phyloP scores from a whole-genome alignment of 1,284 basidiomycete species.

The Cryptococcus sp. region DNA sequence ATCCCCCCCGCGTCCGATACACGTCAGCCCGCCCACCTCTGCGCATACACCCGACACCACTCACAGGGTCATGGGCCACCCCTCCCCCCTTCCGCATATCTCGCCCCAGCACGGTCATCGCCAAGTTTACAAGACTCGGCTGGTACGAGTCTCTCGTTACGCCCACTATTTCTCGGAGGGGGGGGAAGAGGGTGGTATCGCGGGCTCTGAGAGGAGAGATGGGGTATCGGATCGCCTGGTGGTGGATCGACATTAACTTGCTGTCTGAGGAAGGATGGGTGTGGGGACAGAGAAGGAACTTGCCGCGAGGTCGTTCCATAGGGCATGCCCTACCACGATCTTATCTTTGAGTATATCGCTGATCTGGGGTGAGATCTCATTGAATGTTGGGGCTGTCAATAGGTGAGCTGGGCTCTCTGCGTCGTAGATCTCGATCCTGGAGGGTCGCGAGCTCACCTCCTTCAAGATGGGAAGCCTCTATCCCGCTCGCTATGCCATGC shows the following conservation, averaged over 20 bases:
- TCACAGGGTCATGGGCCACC: constrained; percentile 43
- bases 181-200: constrained; percentile 55
- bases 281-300: constrained; percentile 13
- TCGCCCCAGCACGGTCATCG: constrained; percentile 50
- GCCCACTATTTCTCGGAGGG: constrained; percentile 42
- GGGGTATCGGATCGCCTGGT: constrained; percentile 51
- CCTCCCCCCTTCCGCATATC: constrained; percentile 51
- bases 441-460: constrained; percentile 37
- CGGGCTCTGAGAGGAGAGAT: constrained; percentile 51
- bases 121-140: constrained; percentile 51
- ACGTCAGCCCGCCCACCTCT: too few relatives aligned
- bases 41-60: constrained; percentile 8
- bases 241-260: background rate
- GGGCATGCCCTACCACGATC: constrained; percentile 85
- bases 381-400: constrained; percentile 67
- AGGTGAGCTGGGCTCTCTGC: too few relatives aligned
- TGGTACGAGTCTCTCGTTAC: constrained; percentile 39
- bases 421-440: too few relatives aligned
- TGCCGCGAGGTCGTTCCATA: constrained; percentile 84
- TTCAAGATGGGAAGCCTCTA: constrained; percentile 51
- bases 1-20: too few relatives aligned
- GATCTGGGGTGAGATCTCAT: constrained; percentile 70
- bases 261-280: background rate
- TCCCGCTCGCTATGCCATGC: constrained; percentile 45
- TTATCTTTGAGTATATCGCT: constrained; percentile 70